phyloP scores from a whole-genome alignment of 768 basidiomycete species.

The Leccinum longicurvipes region DNA sequence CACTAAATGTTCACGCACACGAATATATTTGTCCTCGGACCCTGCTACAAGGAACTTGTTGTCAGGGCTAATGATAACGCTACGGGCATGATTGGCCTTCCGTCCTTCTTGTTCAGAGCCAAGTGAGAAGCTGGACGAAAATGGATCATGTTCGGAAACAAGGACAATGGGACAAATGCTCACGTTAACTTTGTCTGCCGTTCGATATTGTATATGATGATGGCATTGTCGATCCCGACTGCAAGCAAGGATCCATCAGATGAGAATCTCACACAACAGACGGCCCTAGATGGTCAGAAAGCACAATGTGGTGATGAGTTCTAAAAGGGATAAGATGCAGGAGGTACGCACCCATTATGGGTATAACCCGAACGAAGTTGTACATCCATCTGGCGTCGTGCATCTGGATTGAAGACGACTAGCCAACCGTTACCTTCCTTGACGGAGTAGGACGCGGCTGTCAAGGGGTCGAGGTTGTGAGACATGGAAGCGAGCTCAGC shows the following conservation, averaged over 20 bases:
- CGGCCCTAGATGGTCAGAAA: slow-evolving; percentile 18
- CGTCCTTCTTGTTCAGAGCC: slow-evolving; percentile 21
- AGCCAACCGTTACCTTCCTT: slow-evolving; percentile 54
- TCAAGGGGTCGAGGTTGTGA: slow-evolving; percentile 25
- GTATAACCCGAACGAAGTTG: slow-evolving; percentile 66
- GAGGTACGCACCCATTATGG: slow-evolving; percentile 69
- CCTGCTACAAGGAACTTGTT: slow-evolving; percentile 31
- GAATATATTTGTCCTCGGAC: slow-evolving; percentile 33
- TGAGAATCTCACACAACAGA: slow-evolving; percentile 34
- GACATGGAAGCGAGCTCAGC: slow-evolving; percentile 18
- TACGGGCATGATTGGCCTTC: slow-evolving; percentile 30
- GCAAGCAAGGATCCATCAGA: slow-evolving; percentile 30
- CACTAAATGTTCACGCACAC: slow-evolving; percentile 19
- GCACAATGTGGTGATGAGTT: slow-evolving; percentile 4
- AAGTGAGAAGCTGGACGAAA: slow-evolving; percentile 23
- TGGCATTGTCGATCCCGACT: slow-evolving; percentile 31
- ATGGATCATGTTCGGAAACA: background rate
- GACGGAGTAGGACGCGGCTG: slow-evolving; percentile 28
- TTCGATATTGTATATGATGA: slow-evolving; percentile 28
- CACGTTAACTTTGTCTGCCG: slow-evolving; percentile 29
- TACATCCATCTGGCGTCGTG: slow-evolving; percentile 48
- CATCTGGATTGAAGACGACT: slow-evolving; percentile 50
- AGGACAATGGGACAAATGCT: background rate
- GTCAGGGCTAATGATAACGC: slow-evolving; percentile 32
- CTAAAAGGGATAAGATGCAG: slow-evolving; percentile 12